Evolutionary conservation across 495 filamentous ascomycete species (phyloP).

Genomic region (Neurospora tetrasperma): DNA sequence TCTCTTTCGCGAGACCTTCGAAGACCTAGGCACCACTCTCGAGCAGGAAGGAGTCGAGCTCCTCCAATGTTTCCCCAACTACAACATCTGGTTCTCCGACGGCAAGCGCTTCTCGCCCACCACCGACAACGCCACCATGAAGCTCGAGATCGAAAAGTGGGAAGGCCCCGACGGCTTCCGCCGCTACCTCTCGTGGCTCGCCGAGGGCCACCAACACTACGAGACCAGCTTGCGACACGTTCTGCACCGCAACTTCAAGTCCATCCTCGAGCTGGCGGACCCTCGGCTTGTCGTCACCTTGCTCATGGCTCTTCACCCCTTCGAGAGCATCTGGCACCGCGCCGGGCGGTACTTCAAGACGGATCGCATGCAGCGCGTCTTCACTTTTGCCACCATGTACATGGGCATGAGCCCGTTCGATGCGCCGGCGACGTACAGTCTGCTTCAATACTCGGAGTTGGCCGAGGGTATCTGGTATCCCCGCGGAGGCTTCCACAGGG

Average conservation of each 20-base stretch:
- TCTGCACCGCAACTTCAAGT: constrained; percentile 51
- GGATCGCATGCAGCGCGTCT: constrained; percentile 52
- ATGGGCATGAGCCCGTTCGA: constrained; percentile 68
- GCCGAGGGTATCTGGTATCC: constrained; percentile 69
- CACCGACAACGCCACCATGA: constrained; percentile 52
- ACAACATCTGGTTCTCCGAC: constrained; percentile 49
- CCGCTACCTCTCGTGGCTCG: constrained; percentile 50
- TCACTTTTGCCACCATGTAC: constrained; percentile 70
- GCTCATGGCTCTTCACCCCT: constrained; percentile 46
- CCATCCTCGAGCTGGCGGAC: constrained; percentile 38
- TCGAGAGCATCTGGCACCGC: constrained; percentile 51
- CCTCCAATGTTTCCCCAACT: constrained; percentile 61
- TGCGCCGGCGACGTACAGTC: constrained; percentile 59
- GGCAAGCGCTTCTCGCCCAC: constrained; percentile 47
- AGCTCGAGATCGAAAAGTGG: constrained; percentile 53
- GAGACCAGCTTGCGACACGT: constrained; percentile 51
- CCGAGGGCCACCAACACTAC: constrained; percentile 55
- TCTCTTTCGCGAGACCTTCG: constrained; percentile 53
- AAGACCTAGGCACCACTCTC: constrained; percentile 51
- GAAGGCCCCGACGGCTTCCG: constrained; percentile 56
- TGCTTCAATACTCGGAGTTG: constrained; percentile 63
- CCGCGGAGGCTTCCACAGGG: constrained; percentile 52
- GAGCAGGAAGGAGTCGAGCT: constrained; percentile 49
- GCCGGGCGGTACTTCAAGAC: constrained; percentile 54
- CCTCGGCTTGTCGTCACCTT: constrained; percentile 42